Conservation (phyloP, 2,329 filamentous ascomycete genomes). For the Byssoonygena ceratinophila region DNA sequence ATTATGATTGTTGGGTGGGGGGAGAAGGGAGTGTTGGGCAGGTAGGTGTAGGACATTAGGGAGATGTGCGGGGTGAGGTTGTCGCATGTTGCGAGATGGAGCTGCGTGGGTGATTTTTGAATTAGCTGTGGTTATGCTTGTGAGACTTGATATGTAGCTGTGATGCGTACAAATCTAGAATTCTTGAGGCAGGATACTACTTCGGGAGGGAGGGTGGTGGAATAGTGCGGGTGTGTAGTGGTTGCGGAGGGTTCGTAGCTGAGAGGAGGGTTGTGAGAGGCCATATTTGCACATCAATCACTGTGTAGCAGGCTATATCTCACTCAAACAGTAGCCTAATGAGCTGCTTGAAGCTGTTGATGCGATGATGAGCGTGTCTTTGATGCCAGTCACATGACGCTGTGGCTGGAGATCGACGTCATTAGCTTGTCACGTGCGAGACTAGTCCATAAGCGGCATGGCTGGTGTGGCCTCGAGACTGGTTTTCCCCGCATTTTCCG, state of each 20-base stretch:
- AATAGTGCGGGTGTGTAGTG: constrained; percentile 58
- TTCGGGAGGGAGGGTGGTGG: constrained; percentile 63
- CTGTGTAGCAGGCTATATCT: too few relatives aligned
- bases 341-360: neutral
- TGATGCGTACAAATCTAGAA: constrained; percentile 70
- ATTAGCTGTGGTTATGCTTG: constrained; percentile 9
- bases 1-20: constrained; percentile 78
- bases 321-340: too few relatives aligned
- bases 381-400: neutral
- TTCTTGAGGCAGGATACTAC: constrained; percentile 88
- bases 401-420: constrained; percentile 3
- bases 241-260: constrained; percentile 66
- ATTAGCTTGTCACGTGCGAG: neutral
- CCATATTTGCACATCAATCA: constrained; percentile 25
- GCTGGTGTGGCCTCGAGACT: neutral
- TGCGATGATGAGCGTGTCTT: too few relatives aligned
- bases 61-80: constrained; percentile 80
- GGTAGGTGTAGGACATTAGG: constrained; percentile 98
- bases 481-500: constrained; percentile 3
- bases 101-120: constrained; percentile 45
- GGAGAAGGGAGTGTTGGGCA: constrained; percentile 63
- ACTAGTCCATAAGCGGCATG: constrained; percentile 1
- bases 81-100: constrained; percentile 86
- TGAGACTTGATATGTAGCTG: constrained; percentile 8
- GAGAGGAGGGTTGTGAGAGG: constrained; percentile 53